Evolutionary conservation across 2,329 filamentous ascomycete species (phyloP).

Genomic region (Arthrobotrys megalospora): DNA sequence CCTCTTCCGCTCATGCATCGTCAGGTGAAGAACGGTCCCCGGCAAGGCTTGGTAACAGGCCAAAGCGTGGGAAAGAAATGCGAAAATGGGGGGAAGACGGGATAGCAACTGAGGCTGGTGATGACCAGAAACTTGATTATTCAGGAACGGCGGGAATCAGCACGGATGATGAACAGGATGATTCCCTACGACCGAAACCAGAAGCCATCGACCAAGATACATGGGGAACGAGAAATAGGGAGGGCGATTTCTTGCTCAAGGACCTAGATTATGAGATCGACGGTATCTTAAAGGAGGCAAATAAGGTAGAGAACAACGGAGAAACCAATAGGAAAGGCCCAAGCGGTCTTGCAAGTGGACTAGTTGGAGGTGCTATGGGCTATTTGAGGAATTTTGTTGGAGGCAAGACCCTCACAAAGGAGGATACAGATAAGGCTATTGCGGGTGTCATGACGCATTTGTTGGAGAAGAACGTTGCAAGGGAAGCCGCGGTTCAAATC

Average conservation of each 20-base stretch:
- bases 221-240: conserved; percentile 87
- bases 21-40: conserved; percentile 84
- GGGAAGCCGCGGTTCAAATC: conserved; percentile 90
- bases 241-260: conserved; percentile 93
- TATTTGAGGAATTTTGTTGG: conserved; percentile 96
- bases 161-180: conserved; percentile 72
- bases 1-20: conserved; percentile 75
- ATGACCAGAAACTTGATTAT: conserved; percentile 86
- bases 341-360: conserved; percentile 82
- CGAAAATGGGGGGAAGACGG: conserved; percentile 95
- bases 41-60: conserved; percentile 67
- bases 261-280: conserved; percentile 95
- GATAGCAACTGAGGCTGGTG: conserved; percentile 84
- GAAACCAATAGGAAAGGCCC: conserved; percentile 78
- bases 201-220: conserved; percentile 83
- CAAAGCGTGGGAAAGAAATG: conserved; percentile 81
- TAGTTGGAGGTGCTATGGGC: conserved; percentile 68
- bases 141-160: conserved; percentile 75
- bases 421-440: conserved; percentile 91
- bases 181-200: conserved; percentile 72
- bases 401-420: conserved; percentile 89
- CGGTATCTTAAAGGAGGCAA: conserved; percentile 85
- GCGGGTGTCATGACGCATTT: conserved; percentile 97
- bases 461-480: conserved; percentile 94
- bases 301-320: conserved; percentile 74